phyloP scores from a whole-genome alignment of 2,329 filamentous ascomycete species.

The Phialemoniopsis sp. region DNA sequence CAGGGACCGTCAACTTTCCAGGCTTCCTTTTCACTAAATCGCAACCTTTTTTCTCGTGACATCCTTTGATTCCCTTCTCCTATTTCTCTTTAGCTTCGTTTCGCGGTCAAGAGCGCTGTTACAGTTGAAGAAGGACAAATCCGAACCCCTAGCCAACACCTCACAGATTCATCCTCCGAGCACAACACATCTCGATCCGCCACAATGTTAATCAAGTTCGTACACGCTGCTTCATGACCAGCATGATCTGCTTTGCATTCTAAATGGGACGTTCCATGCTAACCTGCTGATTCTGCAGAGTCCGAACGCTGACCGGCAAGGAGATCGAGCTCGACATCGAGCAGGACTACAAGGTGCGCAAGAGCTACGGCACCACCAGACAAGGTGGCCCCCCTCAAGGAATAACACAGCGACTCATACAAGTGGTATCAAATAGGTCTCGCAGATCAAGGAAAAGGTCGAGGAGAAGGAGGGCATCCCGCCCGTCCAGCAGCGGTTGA shows the following conservation, averaged over 20 bases:
- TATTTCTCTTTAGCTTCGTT: too few relatives aligned
- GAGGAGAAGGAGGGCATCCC: slow-evolving; percentile 99
- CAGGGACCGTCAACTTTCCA: not conserved
- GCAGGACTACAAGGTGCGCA: slow-evolving; percentile 77
- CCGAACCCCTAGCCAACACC: too few relatives aligned
- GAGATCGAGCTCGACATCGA: slow-evolving; percentile 99
- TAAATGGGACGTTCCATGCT: too few relatives aligned
- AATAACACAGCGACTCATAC: not conserved
- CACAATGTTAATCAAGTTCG: slow-evolving; percentile 50
- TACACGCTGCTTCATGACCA: slow-evolving; percentile 2
- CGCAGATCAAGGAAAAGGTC: slow-evolving; percentile 96
- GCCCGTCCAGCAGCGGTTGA: slow-evolving; percentile 91
- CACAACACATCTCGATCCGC: slow-evolving; percentile 2
- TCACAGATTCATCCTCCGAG: too few relatives aligned
- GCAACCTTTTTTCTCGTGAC: too few relatives aligned
- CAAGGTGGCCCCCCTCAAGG: not conserved
- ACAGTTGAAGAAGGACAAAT: too few relatives aligned
- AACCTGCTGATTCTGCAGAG: slow-evolving; percentile 48
- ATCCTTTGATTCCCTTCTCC: too few relatives aligned
- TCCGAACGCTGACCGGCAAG: slow-evolving; percentile 96
- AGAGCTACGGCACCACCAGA: not conserved
- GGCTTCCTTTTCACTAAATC: too few relatives aligned
- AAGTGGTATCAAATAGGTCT: slow-evolving; percentile 57
- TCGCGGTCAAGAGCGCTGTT: too few relatives aligned
- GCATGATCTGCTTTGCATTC: too few relatives aligned